Base-by-base conservation (phyloP, 345 rosid species). In the Acer yangbiense region DNA sequence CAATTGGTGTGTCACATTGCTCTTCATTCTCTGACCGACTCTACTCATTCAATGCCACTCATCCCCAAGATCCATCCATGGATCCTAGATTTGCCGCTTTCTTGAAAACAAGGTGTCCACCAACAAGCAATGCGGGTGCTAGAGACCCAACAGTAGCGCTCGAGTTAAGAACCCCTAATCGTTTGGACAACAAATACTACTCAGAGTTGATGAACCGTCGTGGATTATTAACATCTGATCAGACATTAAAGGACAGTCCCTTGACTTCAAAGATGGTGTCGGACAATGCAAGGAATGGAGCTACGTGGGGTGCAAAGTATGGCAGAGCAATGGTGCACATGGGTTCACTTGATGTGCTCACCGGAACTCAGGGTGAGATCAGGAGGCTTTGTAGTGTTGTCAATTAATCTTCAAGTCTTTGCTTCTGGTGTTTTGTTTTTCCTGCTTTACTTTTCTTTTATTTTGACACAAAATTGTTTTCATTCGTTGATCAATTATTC, bases 1-100 rank as follows among this genome's bases (percentile, higher is more conserved):
- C 87, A 13, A 74, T 89, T 9, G 90, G 90, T 9, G 76, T 77
- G n/a, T 71, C 90, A 0, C 88, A 69, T 71, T 86, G 90, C 81
- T 71, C 86, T 16, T 78, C 86, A 9, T 84, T 87, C 71, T 81
- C 85, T 3, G 1, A 16, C 12, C 71, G 87, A 0, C 88, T 89
- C 21, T 85, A 85, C 75, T 29, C 77, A 8, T 81, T 83, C 79
- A 86, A 83, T 12, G 54, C 44, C 72, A 85, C 87, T 23, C 83
- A 61, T 8, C 52, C 72, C 0, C 89, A 81, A 25, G 90, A 87
- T 58, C 89, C 92, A 2, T 65, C 88, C 1, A 13, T 87, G 50
- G 78, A 86, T 35, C 70, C 71, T 1, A 12, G 13, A 16, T 83
- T 76, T 14, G 92, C 85, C 0, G 74, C 79, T 9, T 50, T 78